Evolutionary conservation across 2,329 filamentous ascomycete genomes (phyloP).

Genomic region (Pyrenochaeta sp.): DNA sequence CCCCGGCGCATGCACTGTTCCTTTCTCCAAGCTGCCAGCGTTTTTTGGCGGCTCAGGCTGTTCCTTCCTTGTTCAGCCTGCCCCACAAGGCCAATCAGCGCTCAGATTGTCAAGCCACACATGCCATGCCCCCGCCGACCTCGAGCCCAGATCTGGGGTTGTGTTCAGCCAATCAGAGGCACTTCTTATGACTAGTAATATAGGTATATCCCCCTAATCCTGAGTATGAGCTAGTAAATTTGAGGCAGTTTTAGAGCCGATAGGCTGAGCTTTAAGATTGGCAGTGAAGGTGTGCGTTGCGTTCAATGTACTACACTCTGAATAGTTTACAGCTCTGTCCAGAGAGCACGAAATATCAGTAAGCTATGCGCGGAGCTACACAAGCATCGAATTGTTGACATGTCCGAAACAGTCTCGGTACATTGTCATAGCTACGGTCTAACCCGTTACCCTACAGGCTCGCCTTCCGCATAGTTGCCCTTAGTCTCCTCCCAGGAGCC

Average conservation of each 20-base stretch:
- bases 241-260: no score
- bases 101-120: conserved; percentile 13
- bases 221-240: no score
- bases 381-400: no score
- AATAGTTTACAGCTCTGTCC: no score
- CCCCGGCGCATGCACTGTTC: not conserved
- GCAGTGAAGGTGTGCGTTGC: no score
- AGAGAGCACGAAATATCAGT: no score
- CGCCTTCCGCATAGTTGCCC: not conserved
- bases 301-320: no score
- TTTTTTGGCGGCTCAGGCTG: conserved; percentile 17
- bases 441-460: not conserved
- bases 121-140: conserved; percentile 13
- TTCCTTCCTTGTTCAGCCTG: conserved; percentile 11
- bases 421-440: not conserved
- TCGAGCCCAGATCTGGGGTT: conserved; percentile 21
- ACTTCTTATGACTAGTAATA: no score
- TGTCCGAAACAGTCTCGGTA: not conserved
- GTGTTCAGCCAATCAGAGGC: not conserved
- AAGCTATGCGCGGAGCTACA: no score
- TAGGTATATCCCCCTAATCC: not conserved
- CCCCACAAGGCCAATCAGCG: conserved; percentile 11
- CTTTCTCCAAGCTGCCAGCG: conserved; percentile 1
- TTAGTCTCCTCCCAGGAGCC: not conserved
- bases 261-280: no score